Conservation (phyloP, 352 stramenopile species). For the Globisporangium lucens region DNA sequence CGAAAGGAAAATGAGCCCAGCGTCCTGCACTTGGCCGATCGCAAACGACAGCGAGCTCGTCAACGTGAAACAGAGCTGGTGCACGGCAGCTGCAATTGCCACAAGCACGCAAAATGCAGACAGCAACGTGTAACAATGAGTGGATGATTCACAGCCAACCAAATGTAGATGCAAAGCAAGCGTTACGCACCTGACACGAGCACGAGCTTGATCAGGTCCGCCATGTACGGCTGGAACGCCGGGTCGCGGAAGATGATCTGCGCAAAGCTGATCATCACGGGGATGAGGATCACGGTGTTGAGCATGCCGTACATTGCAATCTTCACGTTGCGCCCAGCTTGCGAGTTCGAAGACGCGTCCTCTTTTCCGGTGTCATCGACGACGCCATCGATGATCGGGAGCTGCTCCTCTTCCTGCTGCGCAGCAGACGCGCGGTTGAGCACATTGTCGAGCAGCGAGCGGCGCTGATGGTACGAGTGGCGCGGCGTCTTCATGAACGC, state of each 20-base stretch:
- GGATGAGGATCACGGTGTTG: slow-evolving; percentile 94
- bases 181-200: slow-evolving; percentile 50
- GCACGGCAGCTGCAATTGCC: slow-evolving; percentile 43
- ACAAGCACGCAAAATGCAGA: not conserved
- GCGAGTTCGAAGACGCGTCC: slow-evolving; percentile 1
- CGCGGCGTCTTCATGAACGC: slow-evolving; percentile 43
- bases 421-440: slow-evolving; percentile 5
- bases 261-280: slow-evolving; percentile 90
- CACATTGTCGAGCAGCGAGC: slow-evolving; percentile 10
- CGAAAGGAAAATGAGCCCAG: slow-evolving; percentile 98
- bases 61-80: slow-evolving; percentile 83
- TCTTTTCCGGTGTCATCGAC: not conserved
- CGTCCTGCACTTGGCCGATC: slow-evolving; percentile 98
- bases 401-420: slow-evolving; percentile 14
- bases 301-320: slow-evolving; percentile 87
- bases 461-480: slow-evolving; percentile 47
- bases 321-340: slow-evolving; percentile 37
- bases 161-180: not conserved
- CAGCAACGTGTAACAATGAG: not conserved
- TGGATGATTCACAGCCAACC: not conserved
- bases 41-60: slow-evolving; percentile 95
- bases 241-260: slow-evolving; percentile 95
- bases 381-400: slow-evolving; percentile 8
- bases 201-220: slow-evolving; percentile 95
- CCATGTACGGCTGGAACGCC: slow-evolving; percentile 90